phyloP scores from a whole-genome alignment of 2,329 filamentous ascomycete genomes.

The Stenocarpella maydis region DNA sequence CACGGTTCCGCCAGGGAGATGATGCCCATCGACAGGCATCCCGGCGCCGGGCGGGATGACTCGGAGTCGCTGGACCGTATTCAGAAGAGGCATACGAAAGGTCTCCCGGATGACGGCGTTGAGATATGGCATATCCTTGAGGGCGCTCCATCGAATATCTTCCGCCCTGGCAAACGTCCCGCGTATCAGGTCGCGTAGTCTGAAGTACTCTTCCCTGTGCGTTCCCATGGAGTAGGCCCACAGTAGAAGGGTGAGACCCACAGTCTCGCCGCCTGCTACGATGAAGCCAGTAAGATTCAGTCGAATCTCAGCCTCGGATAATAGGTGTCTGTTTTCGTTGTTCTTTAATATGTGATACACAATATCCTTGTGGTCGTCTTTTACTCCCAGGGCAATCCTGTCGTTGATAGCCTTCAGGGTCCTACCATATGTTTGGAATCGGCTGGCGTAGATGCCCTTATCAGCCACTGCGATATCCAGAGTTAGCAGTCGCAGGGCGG shows the following conservation, averaged over 20 bases:
- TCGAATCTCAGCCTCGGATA: background rate
- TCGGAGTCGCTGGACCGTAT: constrained; percentile 6
- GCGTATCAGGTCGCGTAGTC: constrained; percentile 6
- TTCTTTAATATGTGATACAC: constrained; percentile 10
- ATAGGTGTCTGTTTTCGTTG: background rate
- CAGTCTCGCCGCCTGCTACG: background rate
- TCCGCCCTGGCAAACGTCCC: background rate
- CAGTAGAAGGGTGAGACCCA: background rate
- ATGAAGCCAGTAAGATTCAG: constrained; percentile 8
- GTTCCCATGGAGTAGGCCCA: constrained; percentile 23
- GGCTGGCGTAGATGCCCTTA: background rate
- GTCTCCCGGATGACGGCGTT: constrained; percentile 12
- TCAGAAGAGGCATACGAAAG: background rate
- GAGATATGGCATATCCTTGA: constrained; percentile 17
- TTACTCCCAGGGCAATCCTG: background rate
- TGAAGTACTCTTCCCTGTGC: background rate
- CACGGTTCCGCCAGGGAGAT: background rate
- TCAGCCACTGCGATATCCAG: background rate
- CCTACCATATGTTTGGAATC: background rate
- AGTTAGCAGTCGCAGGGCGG: background rate
- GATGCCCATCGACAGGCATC: background rate
- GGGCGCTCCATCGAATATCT: background rate
- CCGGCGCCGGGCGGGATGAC: background rate
- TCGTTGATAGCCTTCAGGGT: background rate
- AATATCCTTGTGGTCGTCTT: constrained; percentile 17